A percentile compares a stretch with the other conserved stretches of the same genome.
These are phyloP conservation scores for Colletotrichum lini DNA, from an alignment of 2,329 filamentous ascomycete species.

Conservation along the genomic window DNA sequence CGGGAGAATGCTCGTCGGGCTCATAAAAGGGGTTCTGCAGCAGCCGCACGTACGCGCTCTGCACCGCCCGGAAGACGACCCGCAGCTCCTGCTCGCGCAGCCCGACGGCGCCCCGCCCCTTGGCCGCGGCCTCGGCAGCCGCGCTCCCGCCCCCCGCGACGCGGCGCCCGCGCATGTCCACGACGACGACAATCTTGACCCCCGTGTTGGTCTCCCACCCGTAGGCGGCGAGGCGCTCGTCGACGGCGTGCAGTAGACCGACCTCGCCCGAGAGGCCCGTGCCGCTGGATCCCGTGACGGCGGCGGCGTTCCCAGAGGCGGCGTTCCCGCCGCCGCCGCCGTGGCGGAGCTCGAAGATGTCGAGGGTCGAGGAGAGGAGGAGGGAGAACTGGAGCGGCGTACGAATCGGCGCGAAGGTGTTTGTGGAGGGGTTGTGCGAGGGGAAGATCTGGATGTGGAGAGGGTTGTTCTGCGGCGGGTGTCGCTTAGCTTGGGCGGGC, in stretches of 20 bases:
- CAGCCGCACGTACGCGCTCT: slow-evolving; percentile 90
- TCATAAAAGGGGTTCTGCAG: slow-evolving; percentile 96
- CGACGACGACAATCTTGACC: slow-evolving; percentile 88
- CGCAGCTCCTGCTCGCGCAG: slow-evolving; percentile 90
- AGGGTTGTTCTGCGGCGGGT: slow-evolving; percentile 84
- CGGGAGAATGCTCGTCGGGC: slow-evolving; percentile 84
- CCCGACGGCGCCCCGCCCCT: slow-evolving; percentile 68
- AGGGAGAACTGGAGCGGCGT: slow-evolving; percentile 92
- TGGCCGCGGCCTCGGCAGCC: slow-evolving; percentile 42
- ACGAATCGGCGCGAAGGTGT: slow-evolving; percentile 70
- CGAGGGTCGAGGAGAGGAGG: slow-evolving; percentile 89
- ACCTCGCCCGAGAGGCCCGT: slow-evolving; percentile 82
- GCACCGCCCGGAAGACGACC: slow-evolving; percentile 90
- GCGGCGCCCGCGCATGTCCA: slow-evolving; percentile 87
- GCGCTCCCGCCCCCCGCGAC: slow-evolving; percentile 50
- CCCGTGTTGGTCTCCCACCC: slow-evolving; percentile 98
- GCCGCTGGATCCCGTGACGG: slow-evolving; percentile 43
- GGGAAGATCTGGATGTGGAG: slow-evolving; percentile 94
- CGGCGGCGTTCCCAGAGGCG: slow-evolving; percentile 54
- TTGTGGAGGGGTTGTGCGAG: slow-evolving; percentile 72
- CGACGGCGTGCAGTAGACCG: slow-evolving; percentile 91
- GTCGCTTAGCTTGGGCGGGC: slow-evolving; percentile 32
- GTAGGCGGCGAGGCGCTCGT: slow-evolving; percentile 93
- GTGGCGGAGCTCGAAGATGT: slow-evolving; percentile 91
- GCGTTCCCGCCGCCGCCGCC: slow-evolving; percentile 81